Evolutionary conservation across 768 basidiomycete species (phyloP).

Genomic region (Tylopilus subfusipes): DNA sequence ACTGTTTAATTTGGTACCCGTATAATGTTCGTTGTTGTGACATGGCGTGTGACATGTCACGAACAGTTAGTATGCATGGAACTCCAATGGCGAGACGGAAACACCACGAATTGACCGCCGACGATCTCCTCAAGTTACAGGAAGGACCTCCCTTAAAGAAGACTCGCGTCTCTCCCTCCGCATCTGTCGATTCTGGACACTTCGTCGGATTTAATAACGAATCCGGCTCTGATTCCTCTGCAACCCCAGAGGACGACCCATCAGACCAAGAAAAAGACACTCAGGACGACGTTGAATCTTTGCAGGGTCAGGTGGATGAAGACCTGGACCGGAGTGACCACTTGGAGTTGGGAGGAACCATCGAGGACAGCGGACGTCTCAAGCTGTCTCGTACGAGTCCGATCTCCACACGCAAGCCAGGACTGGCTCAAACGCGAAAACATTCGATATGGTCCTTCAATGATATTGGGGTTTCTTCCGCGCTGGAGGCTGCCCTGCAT

Average conservation of each 20-base stretch:
- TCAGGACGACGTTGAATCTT: conserved; percentile 9
- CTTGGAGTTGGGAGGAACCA: not conserved
- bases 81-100: conserved; percentile 16
- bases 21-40: too few relatives aligned
- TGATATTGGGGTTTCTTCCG: conserved; percentile 55
- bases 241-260: conserved; percentile 7
- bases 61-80: not conserved
- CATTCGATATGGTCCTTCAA: conserved; percentile 40
- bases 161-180: conserved; percentile 9
- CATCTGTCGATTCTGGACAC: conserved; percentile 1
- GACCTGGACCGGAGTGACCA: not conserved
- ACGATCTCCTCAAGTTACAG: conserved; percentile 46
- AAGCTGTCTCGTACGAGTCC: conserved; percentile 21
- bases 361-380: conserved; percentile 18
- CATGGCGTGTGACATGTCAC: not conserved
- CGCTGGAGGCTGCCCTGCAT: conserved; percentile 60
- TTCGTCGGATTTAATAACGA: not conserved
- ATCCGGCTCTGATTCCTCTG: conserved; percentile 5
- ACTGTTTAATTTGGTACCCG: not conserved
- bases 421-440: conserved; percentile 4
- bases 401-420: conserved; percentile 8
- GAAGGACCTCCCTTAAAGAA: conserved; percentile 43
- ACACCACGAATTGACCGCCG: conserved; percentile 34
- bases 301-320: conserved; percentile 4
- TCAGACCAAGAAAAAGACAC: conserved; percentile 22